Evolutionary conservation across 352 stramenopile genomes (phyloP).

Genomic region (Lagenidium giganteum): DNA sequence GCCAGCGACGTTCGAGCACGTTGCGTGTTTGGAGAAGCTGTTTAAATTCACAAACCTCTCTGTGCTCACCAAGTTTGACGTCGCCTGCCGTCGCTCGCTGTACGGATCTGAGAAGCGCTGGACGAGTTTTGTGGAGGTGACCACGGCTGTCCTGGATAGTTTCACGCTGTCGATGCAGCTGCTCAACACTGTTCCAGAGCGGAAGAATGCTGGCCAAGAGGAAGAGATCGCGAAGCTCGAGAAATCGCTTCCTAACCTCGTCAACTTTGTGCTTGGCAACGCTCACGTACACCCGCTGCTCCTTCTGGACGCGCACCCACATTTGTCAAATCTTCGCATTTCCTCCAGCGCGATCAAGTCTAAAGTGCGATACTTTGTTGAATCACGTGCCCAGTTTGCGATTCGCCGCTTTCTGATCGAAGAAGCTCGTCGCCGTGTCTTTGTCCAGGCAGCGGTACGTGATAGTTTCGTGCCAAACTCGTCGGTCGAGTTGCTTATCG

Average conservation of each 20-base stretch:
- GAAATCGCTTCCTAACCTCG: constrained; percentile 18
- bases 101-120: constrained; percentile 15
- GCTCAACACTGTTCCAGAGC: constrained; percentile 20
- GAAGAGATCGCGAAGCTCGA: constrained; percentile 15
- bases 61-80: constrained; percentile 18
- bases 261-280: constrained; percentile 16
- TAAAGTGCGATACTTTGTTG: constrained; percentile 22
- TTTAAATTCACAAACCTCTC: constrained; percentile 21
- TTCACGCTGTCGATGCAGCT: constrained; percentile 24
- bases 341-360: constrained; percentile 19
- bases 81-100: constrained; percentile 3
- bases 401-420: constrained; percentile 20
- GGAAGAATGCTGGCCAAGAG: constrained; percentile 16
- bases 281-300: constrained; percentile 19
- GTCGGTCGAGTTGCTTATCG: neutral
- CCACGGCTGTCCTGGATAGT: constrained; percentile 18
- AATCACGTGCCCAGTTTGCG: constrained; percentile 23
- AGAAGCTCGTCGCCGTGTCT: constrained; percentile 18
- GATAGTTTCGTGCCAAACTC: too few relatives aligned
- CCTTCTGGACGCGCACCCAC: constrained; percentile 20
- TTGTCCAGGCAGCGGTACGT: constrained; percentile 18
- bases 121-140: constrained; percentile 12
- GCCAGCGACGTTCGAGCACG: constrained; percentile 16
- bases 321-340: constrained; percentile 24
- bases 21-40: constrained; percentile 14